These are phyloP conservation scores for Sanghuangporus weigelae DNA, from an alignment of 1,284 basidiomycete genomes.

Conservation along the genomic window DNA sequence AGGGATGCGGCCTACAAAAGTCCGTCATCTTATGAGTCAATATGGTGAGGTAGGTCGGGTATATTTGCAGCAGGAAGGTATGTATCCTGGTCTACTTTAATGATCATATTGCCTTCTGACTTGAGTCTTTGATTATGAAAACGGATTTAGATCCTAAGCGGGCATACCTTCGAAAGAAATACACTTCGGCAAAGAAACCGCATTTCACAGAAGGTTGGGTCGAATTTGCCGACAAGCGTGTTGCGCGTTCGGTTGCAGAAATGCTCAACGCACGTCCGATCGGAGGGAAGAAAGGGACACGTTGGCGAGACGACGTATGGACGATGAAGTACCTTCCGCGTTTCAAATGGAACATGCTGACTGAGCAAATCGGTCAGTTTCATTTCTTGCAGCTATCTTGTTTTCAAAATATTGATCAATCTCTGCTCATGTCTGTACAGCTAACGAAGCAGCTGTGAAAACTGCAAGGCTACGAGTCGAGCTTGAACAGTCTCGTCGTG, in stretches of 20 bases:
- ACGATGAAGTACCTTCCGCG: conserved; percentile 98
- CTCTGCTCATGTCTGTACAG: conserved; percentile 35
- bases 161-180: conserved; percentile 71
- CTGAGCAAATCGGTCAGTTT: conserved; percentile 91
- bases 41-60: conserved; percentile 83
- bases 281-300: conserved; percentile 86
- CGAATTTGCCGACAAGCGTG: conserved; percentile 91
- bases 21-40: conserved; percentile 85
- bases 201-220: conserved; percentile 98
- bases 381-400: not conserved
- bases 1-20: conserved; percentile 98
- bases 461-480: conserved; percentile 86
- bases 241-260: conserved; percentile 86
- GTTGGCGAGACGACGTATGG: conserved; percentile 98
- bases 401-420: not conserved
- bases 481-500: conserved; percentile 80
- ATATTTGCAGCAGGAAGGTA: conserved; percentile 85
- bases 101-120: not conserved
- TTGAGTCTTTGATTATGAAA: not conserved
- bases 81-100: conserved; percentile 18
- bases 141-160: conserved; percentile 61
- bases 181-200: conserved; percentile 75
- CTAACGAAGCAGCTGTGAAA: conserved; percentile 90
- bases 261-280: conserved; percentile 97
- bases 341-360: conserved; percentile 99